phyloP scores from a whole-genome alignment of 2,329 filamentous ascomycete genomes.

The Dothideomycetidae sp. region DNA sequence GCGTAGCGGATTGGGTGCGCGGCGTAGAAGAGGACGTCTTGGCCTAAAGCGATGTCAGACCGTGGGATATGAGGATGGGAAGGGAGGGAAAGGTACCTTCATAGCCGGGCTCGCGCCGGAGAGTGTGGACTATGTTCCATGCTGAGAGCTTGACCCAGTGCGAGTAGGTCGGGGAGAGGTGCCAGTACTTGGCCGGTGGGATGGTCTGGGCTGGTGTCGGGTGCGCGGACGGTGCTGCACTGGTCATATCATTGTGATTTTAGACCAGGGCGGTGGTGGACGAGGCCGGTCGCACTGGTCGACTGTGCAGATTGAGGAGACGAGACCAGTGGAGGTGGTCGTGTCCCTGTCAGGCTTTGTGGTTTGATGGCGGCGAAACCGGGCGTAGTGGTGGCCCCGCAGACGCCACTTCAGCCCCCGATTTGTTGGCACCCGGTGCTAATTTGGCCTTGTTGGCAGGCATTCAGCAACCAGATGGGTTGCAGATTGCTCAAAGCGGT shows the following conservation, averaged over 20 bases:
- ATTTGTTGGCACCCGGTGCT: background rate
- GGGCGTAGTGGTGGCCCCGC: background rate
- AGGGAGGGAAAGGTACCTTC: constrained; percentile 28
- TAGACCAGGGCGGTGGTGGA: no score
- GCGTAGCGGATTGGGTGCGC: constrained; percentile 39
- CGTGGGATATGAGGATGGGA: background rate
- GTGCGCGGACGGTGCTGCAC: constrained; percentile 11
- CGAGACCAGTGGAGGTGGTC: background rate
- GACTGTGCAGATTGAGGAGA: no score
- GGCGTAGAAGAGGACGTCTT: constrained; percentile 41
- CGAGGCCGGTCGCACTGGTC: no score
- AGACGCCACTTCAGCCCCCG: background rate
- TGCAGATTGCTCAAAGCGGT: no score
- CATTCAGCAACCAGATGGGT: no score
- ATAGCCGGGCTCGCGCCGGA: constrained; percentile 35
- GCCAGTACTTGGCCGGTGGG: constrained; percentile 47
- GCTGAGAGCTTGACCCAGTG: constrained; percentile 48
- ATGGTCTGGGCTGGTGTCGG: constrained; percentile 22
- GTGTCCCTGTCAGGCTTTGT: background rate
- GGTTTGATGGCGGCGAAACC: background rate
- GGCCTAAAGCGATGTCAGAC: constrained; percentile 27
- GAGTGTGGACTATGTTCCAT: constrained; percentile 37
- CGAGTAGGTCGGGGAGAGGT: constrained; percentile 45
- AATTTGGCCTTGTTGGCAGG: no score
- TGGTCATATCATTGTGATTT: constrained; percentile 25